Conservation (phyloP, 306 rosid genomes). For the Carpinus viminea region DNA sequence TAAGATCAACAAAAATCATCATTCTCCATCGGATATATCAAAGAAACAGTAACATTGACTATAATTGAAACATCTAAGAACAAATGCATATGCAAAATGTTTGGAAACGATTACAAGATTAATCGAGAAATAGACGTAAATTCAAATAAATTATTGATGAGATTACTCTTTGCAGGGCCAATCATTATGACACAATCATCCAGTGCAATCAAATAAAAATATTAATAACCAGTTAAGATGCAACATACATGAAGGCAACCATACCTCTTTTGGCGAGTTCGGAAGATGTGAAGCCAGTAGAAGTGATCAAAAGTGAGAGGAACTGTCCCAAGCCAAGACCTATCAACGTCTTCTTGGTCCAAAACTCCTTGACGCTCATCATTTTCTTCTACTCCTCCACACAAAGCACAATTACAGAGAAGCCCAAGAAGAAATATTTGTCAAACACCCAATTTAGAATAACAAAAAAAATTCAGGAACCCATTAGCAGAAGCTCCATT, state of each 20-base stretch:
- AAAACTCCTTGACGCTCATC: slow-evolving; percentile 38
- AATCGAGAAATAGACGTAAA: not conserved
- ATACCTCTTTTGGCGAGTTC: slow-evolving; percentile 82
- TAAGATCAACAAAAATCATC: not conserved
- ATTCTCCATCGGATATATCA: not conserved
- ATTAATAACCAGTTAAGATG: not conserved
- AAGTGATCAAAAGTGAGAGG: slow-evolving; percentile 85
- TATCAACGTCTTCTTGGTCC: slow-evolving; percentile 59
- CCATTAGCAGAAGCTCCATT: slow-evolving; percentile 6
- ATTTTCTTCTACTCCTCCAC: slow-evolving; percentile 24
- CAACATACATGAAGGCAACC: not conserved
- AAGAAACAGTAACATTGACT: not conserved
- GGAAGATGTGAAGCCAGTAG: slow-evolving; percentile 85
- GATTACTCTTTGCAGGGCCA: not conserved
- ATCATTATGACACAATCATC: not conserved
- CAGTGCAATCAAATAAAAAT: not conserved
- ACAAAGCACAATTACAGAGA: not conserved
- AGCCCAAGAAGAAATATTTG: not conserved
- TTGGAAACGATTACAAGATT: not conserved
- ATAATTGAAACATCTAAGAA: not conserved
- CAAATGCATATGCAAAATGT: not conserved
- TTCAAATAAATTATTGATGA: not conserved
- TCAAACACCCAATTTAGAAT: not conserved
- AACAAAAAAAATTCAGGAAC: not conserved
- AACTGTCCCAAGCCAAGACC: slow-evolving; percentile 95